Conservation (phyloP, 2,329 filamentous ascomycete genomes). For the Pseudocercospora crystallina region DNA sequence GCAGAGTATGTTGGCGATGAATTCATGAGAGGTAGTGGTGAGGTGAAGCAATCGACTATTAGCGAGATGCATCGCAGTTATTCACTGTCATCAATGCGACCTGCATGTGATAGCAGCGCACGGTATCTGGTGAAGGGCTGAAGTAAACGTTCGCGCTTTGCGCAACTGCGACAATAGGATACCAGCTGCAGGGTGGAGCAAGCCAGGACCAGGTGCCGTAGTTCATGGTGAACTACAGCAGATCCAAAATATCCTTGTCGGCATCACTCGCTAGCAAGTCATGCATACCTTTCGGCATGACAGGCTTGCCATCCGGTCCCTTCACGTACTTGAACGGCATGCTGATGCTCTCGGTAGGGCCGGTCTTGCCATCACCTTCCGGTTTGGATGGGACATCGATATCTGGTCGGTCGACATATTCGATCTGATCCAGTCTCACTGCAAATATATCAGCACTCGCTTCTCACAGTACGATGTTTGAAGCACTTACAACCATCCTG, state of each 20-base stretch:
- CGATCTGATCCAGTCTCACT: slow-evolving; percentile 77
- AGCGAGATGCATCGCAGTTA: no score
- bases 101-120: no score
- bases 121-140: no score
- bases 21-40: no score
- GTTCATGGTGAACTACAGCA: slow-evolving; percentile 57
- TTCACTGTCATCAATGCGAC: no score
- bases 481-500: slow-evolving; percentile 71
- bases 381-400: slow-evolving; percentile 66
- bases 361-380: slow-evolving; percentile 45
- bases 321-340: slow-evolving; percentile 98
- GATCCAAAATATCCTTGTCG: slow-evolving; percentile 84
- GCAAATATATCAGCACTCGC: slow-evolving; percentile 10
- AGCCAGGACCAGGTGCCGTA: no score
- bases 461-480: neutral
- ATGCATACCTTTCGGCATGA: slow-evolving; percentile 97
- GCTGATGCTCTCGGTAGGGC: slow-evolving; percentile 77
- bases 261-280: slow-evolving; percentile 91
- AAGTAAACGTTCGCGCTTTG: no score
- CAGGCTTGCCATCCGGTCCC: slow-evolving; percentile 66
- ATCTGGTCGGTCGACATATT: slow-evolving; percentile 85
- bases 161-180: no score
- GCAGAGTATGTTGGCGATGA: no score
- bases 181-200: no score
- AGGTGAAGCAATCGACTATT: no score